Evolutionary conservation across 352 stramenopile species (phyloP).

Genomic region (Phytophthora vignae): DNA sequence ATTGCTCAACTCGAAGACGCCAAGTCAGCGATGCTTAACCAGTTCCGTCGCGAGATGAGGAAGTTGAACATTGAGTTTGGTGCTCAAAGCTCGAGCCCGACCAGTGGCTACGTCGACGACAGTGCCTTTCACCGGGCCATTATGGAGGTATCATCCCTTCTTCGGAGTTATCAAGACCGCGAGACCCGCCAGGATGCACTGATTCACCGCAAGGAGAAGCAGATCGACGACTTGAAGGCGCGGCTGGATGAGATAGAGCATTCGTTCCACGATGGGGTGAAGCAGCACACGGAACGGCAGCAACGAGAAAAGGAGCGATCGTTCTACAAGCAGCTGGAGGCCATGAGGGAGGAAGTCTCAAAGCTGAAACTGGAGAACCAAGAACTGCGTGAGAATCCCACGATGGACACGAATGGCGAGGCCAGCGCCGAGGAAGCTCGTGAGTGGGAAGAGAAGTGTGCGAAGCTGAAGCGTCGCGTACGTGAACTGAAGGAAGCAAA

Average conservation of each 20-base stretch:
- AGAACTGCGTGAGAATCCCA: slow-evolving; percentile 39
- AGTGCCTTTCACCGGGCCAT: slow-evolving; percentile 39
- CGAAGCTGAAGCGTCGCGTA: slow-evolving; percentile 55
- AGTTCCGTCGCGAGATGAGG: slow-evolving; percentile 53
- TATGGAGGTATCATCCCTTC: slow-evolving; percentile 42
- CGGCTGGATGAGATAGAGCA: slow-evolving; percentile 38
- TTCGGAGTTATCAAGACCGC: slow-evolving; percentile 57
- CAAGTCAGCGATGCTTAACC: slow-evolving; percentile 40
- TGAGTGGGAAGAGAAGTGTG: slow-evolving; percentile 54
- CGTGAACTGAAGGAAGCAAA: slow-evolving; percentile 64
- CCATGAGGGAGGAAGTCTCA: slow-evolving; percentile 48
- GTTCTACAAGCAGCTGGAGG: slow-evolving; percentile 42
- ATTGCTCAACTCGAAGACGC: slow-evolving; percentile 49
- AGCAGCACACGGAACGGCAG: slow-evolving; percentile 17
- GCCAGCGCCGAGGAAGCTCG: slow-evolving; percentile 12
- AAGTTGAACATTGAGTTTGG: slow-evolving; percentile 50
- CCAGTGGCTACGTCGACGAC: slow-evolving; percentile 23
- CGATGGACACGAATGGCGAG: slow-evolving; percentile 4
- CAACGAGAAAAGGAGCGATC: slow-evolving; percentile 15
- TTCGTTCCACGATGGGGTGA: slow-evolving; percentile 15
- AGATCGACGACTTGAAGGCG: slow-evolving; percentile 50
- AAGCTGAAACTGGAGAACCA: slow-evolving; percentile 67
- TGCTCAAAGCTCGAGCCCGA: slow-evolving; percentile 11
- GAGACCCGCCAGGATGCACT: slow-evolving; percentile 52
- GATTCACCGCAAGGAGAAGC: slow-evolving; percentile 52